Evolutionary conservation across 495 filamentous ascomycete genomes (phyloP), one percentile per base, ranked within the genome.

Genomic region (Jackrogersella multiformis): DNA sequence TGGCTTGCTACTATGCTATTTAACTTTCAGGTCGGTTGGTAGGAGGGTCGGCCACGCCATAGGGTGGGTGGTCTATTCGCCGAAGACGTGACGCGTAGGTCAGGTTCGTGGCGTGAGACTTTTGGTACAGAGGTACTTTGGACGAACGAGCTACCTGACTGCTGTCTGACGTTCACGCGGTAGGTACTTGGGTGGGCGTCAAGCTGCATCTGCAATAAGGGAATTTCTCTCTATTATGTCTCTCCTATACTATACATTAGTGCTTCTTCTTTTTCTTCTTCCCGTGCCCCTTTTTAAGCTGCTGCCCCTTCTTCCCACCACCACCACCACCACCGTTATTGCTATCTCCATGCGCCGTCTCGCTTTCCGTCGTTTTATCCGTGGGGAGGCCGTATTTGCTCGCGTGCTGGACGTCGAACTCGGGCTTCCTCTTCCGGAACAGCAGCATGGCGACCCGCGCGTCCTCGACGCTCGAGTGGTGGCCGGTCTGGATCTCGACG

Each of bases 371-470:
- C 56, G 75, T 80, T 65, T 64, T 70, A 44, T 70, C 74, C 70
- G 42, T 79, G 74, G 35, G 87, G 85, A 79, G 84, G 87, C 65
- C 86, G 84, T 64, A 73, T 6, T 41, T 49, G 63, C 86, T 87
- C 64, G 85, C 78, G 75, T 93, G 86, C 73, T 96, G 90, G 41
- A 84, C 76, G 71, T 99, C 95, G 72, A 98, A 97, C 10, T 83
- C 88, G 39, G 85, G 82, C 78, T 96, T 98, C 65, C 90, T 87
- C 48, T 85, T 83, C 63, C 90, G 81, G 71, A 96, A 97, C 44
- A 98, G 77, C 44, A 91, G 79, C 92, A 99, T 97, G 5, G 92
- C 87, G 23, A 90, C 92, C 69, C 92, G 78, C 1, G 95, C 94
- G 83, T 99, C 95, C 79, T 97, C 93, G 44, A 97, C 77, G 65